Base-by-base conservation (phyloP, 306 rosid species). In the Vigna unguiculata region DNA sequence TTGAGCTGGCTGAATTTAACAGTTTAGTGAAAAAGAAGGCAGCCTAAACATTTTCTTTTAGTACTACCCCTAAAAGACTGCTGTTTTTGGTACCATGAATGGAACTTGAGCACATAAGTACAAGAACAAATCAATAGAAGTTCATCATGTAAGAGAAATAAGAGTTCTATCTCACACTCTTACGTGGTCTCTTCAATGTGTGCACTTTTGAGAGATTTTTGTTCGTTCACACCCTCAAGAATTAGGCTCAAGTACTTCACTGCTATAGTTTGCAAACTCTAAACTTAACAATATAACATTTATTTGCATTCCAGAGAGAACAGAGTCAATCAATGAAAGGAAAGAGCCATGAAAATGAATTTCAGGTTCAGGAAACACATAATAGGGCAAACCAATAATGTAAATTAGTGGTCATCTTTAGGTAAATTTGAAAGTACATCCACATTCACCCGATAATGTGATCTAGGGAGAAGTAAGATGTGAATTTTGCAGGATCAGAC, bases 401-500 rank as follows among this genome's bases (percentile, higher is more conserved):
- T 9, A 75, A 66, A 20, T 71, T 49, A 43, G 25, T 16, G 28
- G 16, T 13, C 76, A 77, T 40, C 64, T 49, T 36, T n/a, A 24
- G 63, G 58, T 32, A 43, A 63, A 58, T 40, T 58, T n/a, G 14
- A 49, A 24, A 36, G 22, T 40, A 17, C 51, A 74, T 48, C 66
- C 63, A 38, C 72, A 68, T 75, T 24, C 59, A 75, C 21, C 38
- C 15, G 20, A 69, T 40, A 69, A 76, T 41, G 40, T 30, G 40
- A 25, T 5, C 16, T 21, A 4, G 11, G 72, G 34, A 41, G 61
- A 22, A 38, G 48, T 41, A 72, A 68, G 36, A 54, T 48, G 20
- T 69, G 5, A 48, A 12, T 20, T 32, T 15, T 9, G 52, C 25
- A 22, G 43, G 49, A 76, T n/a, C 21, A 19, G 8, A 92, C 99